Evolutionary conservation across 176 grass and related monocot species (phyloP).

Genomic region (Alopecurus myosuroides): DNA sequence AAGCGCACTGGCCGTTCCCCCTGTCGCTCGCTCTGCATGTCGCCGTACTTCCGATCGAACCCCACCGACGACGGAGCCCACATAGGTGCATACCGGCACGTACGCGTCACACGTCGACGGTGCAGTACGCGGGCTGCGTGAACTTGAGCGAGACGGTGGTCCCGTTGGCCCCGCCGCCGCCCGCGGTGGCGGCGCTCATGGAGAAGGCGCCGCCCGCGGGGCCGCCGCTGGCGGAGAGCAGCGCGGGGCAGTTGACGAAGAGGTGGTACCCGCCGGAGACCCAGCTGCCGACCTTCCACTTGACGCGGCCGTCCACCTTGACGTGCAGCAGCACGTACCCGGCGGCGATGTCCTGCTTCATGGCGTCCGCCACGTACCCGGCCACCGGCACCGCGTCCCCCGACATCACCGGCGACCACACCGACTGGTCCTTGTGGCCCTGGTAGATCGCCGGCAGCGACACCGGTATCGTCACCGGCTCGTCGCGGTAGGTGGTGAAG

Average conservation of each 20-base stretch:
- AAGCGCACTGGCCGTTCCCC: background rate
- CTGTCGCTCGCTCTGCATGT: background rate
- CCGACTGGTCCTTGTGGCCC: conserved; percentile 63
- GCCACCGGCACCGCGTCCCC: conserved; percentile 43
- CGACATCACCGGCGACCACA: conserved; percentile 73
- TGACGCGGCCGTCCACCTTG: conserved; percentile 53
- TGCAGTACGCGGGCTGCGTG: conserved; percentile 47
- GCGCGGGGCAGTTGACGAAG: conserved; percentile 80
- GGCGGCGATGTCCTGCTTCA: conserved; percentile 58
- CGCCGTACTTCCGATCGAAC: background rate
- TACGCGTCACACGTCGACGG: conserved; percentile 50
- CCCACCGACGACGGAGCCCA: background rate
- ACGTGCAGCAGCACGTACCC: conserved; percentile 69
- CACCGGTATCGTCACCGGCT: conserved; percentile 55
- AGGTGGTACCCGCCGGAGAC: conserved; percentile 65
- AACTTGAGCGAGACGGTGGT: conserved; percentile 49
- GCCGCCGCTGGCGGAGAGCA: conserved; percentile 32
- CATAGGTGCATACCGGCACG: background rate
- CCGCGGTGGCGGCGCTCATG: conserved; percentile 17
- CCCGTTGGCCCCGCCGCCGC: background rate
- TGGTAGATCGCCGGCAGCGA: conserved; percentile 57
- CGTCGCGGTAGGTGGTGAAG: conserved; percentile 56
- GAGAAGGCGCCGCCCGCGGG: conserved; percentile 25
- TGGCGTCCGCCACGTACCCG: conserved; percentile 43
- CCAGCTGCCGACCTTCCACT: conserved; percentile 86